phyloP scores from a whole-genome alignment of 345 rosid species.

The Rhodamnia rubescens region DNA sequence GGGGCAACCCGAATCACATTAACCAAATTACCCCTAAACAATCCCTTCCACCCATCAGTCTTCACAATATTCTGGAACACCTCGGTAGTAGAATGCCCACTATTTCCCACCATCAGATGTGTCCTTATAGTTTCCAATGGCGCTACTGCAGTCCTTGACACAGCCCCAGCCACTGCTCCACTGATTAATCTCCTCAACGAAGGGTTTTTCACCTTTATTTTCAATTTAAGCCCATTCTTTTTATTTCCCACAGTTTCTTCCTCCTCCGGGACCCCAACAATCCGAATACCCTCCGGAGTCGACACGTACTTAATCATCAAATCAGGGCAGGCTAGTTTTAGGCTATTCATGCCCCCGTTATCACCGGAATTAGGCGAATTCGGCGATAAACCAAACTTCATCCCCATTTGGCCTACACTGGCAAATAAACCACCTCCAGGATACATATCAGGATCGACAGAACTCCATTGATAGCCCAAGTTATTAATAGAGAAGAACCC shows the following conservation, averaged over 20 bases:
- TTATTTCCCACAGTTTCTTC: conserved; percentile 28
- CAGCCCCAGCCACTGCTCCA: conserved; percentile 89
- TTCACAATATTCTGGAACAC: conserved; percentile 75
- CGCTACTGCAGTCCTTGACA: conserved; percentile 85
- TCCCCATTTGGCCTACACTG: conserved; percentile 58
- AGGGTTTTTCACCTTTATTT: conserved; percentile 74
- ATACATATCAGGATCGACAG: conserved; percentile 12
- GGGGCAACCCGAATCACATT: conserved; percentile 96
- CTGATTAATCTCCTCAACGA: conserved; percentile 75
- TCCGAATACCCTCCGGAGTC: conserved; percentile 12
- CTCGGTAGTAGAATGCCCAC: conserved; percentile 53
- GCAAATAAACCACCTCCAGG: conserved; percentile 67
- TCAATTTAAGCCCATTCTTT: conserved; percentile 37
- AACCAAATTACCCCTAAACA: conserved; percentile 92
- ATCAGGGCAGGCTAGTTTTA: conserved; percentile 28
- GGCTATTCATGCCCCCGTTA: conserved; percentile 15
- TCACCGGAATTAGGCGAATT: conserved; percentile 12
- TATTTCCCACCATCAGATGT: conserved; percentile 94
- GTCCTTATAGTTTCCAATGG: conserved; percentile 98
- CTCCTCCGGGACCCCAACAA: conserved; percentile 40
- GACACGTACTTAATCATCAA: conserved; percentile 52
- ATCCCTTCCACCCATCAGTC: conserved; percentile 89
- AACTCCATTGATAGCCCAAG: conserved; percentile 44
- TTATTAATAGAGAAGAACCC: conserved; percentile 47
- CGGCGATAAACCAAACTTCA: conserved; percentile 39